Conservation (phyloP, 441 rosid species). For the Syzygium syzygioides region DNA sequence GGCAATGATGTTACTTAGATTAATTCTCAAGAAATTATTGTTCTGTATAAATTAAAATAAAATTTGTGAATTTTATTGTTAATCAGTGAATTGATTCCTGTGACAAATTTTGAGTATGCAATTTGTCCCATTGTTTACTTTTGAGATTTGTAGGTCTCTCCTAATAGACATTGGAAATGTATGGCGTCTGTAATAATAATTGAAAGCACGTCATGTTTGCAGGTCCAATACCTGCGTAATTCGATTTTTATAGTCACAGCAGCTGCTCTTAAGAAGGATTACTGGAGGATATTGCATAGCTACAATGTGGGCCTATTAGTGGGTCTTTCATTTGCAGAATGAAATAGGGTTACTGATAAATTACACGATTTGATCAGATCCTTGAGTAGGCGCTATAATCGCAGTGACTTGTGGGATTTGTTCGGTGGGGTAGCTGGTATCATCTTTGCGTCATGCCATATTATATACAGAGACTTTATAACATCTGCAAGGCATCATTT, state of each 20-base stretch:
- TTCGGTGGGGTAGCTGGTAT: constrained; percentile 21
- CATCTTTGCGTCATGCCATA: constrained; percentile 56
- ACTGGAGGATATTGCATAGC: constrained; percentile 20
- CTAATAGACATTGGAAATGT: background rate
- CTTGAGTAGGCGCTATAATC: constrained; percentile 23
- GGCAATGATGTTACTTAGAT: background rate
- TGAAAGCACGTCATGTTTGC: background rate
- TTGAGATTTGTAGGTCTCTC: background rate
- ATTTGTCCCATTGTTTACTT: background rate
- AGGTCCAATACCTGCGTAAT: background rate
- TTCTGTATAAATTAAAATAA: background rate
- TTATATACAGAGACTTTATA: constrained; percentile 68
- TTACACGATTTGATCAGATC: constrained; percentile 8
- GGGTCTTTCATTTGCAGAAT: constrained; percentile 9
- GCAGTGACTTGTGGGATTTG: constrained; percentile 10
- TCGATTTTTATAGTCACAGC: constrained; percentile 2
- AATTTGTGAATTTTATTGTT: background rate
- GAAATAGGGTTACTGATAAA: constrained; percentile 12
- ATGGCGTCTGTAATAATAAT: background rate
- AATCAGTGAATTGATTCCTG: background rate
- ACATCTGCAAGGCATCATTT: constrained; percentile 62
- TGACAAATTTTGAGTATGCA: background rate
- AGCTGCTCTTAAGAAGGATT: constrained; percentile 10
- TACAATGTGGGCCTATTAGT: constrained; percentile 27
- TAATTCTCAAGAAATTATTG: background rate